Percentiles rank a stretch among this genome's conserved stretches.
phyloP scores from a whole-genome alignment of 2,329 filamentous ascomycete species.

The Cladophialophora bantiana region DNA sequence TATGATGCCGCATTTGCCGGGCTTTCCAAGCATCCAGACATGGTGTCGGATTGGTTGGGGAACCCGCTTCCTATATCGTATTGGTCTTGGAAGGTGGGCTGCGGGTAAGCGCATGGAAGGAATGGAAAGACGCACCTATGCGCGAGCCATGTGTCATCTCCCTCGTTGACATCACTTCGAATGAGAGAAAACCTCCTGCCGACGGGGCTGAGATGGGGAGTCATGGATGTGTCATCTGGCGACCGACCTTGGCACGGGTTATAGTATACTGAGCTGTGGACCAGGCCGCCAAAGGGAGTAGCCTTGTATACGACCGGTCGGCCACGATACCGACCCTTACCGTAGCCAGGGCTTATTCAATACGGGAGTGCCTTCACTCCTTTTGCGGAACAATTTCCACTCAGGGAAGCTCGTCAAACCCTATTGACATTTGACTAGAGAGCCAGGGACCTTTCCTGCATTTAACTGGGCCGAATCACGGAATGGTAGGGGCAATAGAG shows the following conservation, averaged over 20 bases:
- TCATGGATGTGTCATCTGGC: background rate
- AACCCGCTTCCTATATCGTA: background rate
- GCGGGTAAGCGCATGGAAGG: background rate
- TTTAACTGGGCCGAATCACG: background rate
- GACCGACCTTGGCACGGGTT: background rate
- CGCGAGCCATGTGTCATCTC: background rate
- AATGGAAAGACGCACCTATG: too few species aligned
- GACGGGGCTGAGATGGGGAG: background rate
- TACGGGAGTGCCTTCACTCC: background rate
- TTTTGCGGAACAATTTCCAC: background rate
- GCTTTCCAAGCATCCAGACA: background rate
- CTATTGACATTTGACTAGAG: background rate
- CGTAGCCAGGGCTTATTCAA: background rate
- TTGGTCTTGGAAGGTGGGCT: background rate
- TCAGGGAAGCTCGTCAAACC: background rate
- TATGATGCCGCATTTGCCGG: background rate
- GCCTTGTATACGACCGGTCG: background rate
- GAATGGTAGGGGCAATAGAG: background rate
- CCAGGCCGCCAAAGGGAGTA: background rate
- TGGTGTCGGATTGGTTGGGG: background rate
- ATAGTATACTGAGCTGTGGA: background rate
- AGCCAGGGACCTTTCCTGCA: background rate
- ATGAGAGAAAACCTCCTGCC: background rate
- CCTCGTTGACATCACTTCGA: background rate
- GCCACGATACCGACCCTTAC: background rate